Evolutionary conservation across 2,329 filamentous ascomycete genomes (phyloP).

Genomic region (Pseudogymnoascus sp.): DNA sequence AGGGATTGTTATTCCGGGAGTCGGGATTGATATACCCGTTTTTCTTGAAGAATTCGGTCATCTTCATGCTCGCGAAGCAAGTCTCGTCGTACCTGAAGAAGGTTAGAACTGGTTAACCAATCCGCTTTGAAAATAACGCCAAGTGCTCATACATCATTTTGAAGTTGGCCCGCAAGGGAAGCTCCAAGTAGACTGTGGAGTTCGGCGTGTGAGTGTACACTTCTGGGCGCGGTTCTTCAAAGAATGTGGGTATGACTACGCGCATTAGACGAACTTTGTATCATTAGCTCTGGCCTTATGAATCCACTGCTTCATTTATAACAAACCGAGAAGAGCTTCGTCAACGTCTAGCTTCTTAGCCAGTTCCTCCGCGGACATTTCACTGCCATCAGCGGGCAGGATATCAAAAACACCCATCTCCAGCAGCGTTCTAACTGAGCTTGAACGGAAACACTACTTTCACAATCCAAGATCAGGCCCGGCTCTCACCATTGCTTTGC

Average conservation of each 20-base stretch:
- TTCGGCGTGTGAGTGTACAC: conserved; percentile 20
- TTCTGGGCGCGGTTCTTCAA: conserved; percentile 17
- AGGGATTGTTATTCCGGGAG: conserved; percentile 20
- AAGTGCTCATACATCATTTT: conserved; percentile 16
- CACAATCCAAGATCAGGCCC: neutral
- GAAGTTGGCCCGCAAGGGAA: conserved; percentile 16
- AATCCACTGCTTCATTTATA: neutral
- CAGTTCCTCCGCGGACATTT: conserved; percentile 15
- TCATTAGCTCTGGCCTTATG: neutral
- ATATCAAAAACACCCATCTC: conserved; percentile 22
- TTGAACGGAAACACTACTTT: conserved; percentile 12
- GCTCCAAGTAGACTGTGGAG: conserved; percentile 18
- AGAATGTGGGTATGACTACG: conserved; percentile 14
- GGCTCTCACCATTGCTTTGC: neutral
- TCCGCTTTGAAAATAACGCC: neutral
- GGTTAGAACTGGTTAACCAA: neutral
- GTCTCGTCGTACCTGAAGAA: conserved; percentile 20
- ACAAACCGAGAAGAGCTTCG: conserved; percentile 19
- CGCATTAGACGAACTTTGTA: conserved; percentile 21
- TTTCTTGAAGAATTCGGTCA: conserved; percentile 20
- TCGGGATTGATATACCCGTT: conserved; percentile 19
- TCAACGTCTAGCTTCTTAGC: conserved; percentile 19
- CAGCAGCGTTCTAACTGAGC: conserved; percentile 16
- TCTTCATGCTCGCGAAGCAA: conserved; percentile 13
- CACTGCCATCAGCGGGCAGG: conserved; percentile 17